phyloP scores from a whole-genome alignment of 2,329 filamentous ascomycete species.

The Penicillium sp. region DNA sequence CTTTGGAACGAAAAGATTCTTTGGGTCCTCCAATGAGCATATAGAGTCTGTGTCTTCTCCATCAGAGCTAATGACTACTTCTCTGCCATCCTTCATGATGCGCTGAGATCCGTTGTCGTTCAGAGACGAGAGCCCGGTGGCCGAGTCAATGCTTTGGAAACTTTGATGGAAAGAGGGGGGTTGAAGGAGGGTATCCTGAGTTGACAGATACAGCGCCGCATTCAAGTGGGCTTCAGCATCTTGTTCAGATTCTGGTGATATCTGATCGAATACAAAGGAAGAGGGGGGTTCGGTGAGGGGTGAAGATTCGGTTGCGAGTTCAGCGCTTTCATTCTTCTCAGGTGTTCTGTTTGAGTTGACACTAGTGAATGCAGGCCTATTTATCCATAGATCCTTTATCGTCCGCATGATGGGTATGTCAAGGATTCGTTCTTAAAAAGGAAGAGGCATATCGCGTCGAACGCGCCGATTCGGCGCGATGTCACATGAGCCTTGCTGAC shows the following conservation, averaged over 20 bases:
- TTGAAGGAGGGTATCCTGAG: conserved; percentile 4
- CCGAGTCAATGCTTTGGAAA: conserved; percentile 19
- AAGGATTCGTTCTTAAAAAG: background rate
- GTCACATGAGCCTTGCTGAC: conserved; percentile 16
- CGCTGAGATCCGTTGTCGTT: conserved; percentile 44
- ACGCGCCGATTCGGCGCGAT: conserved; percentile 2
- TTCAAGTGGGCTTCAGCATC: conserved; percentile 15
- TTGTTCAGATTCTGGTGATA: conserved; percentile 13
- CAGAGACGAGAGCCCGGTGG: conserved; percentile 15
- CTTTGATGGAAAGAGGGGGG: conserved; percentile 12
- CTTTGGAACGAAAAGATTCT: conserved; percentile 32
- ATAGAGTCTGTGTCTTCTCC: conserved; percentile 65
- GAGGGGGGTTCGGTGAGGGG: conserved; percentile 25
- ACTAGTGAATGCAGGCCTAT: conserved; percentile 31
- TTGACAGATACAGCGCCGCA: conserved; percentile 14
- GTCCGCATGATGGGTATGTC: conserved; percentile 24
- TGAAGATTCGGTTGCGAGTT: conserved; percentile 9
- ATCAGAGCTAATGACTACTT: conserved; percentile 65
- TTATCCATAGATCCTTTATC: conserved; percentile 49
- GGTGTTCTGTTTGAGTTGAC: background rate
- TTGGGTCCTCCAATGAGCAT: conserved; percentile 54
- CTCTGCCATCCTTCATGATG: conserved; percentile 55
- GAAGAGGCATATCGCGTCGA: background rate
- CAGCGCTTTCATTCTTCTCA: background rate
- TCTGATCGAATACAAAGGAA: conserved; percentile 27